phyloP scores from a whole-genome alignment of 1,139 yeast genomes.

The Starmera stellimalicola region DNA sequence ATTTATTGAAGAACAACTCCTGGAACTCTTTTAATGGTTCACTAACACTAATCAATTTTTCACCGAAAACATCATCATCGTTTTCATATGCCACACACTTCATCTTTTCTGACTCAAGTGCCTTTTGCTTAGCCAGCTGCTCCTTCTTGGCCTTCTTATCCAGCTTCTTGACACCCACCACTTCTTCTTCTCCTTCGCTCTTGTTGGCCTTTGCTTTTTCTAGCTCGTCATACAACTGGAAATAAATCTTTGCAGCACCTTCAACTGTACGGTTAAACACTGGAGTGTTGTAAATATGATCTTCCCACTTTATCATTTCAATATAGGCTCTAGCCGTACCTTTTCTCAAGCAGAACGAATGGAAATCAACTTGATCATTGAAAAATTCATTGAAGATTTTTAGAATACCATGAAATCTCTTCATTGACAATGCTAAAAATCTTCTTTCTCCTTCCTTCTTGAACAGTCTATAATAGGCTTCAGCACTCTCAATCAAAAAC shows the following conservation, averaged over 20 bases:
- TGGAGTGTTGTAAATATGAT: conserved; percentile 57
- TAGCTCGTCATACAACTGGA: conserved; percentile 28
- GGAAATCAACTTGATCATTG: conserved; percentile 91
- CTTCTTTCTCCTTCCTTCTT: conserved; percentile 27
- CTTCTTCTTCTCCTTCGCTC: conserved; percentile 10
- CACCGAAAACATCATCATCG: conserved; percentile 25
- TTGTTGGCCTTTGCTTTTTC: conserved; percentile 21
- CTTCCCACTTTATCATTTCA: conserved; percentile 75
- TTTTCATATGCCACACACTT: conserved; percentile 23
- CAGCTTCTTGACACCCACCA: conserved; percentile 10
- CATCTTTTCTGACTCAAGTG: conserved; percentile 28
- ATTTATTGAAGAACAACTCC: conserved; percentile 26
- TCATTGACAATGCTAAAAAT: conserved; percentile 65
- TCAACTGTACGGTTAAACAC: conserved; percentile 59
- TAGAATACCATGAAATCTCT: conserved; percentile 62
- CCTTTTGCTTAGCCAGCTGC: conserved; percentile 27
- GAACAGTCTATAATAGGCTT: conserved; percentile 51
- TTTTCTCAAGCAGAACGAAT: conserved; percentile 80
- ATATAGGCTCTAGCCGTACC: conserved; percentile 85
- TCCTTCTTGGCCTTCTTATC: conserved; percentile 32
- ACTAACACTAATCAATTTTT: conserved; percentile 18
- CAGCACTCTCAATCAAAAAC: conserved; percentile 82
- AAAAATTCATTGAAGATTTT: conserved; percentile 62
- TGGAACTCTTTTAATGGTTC: conserved; percentile 33
- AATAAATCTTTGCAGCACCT: conserved; percentile 55